These are phyloP conservation scores for Buxus sempervirens DNA, from an alignment of 164 flowering plant genomes.

Conservation along the genomic window DNA sequence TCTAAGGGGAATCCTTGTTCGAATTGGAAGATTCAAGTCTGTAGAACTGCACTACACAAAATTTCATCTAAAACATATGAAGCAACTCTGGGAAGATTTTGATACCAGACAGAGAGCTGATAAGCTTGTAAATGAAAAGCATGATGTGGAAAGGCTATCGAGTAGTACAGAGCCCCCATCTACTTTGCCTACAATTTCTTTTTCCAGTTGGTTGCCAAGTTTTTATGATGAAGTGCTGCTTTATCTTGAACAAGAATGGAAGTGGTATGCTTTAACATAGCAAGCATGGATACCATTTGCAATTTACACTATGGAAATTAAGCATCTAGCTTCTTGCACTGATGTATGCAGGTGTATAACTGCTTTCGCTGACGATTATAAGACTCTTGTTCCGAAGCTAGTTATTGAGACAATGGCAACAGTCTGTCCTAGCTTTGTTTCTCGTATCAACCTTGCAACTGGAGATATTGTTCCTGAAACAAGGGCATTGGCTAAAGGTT, in stretches of 20 bases:
- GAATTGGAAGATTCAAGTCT: slow-evolving; percentile 93
- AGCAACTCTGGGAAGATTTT: slow-evolving; percentile 88
- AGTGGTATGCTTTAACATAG: slow-evolving; percentile 56
- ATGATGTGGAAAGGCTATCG: slow-evolving; percentile 51
- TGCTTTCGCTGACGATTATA: slow-evolving; percentile 95
- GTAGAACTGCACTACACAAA: slow-evolving; percentile 75
- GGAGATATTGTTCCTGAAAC: slow-evolving; percentile 94
- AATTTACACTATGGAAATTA: background rate
- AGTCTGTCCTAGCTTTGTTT: slow-evolving; percentile 65
- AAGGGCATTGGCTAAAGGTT: slow-evolving; percentile 85
- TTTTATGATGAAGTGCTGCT: slow-evolving; percentile 93
- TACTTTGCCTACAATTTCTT: slow-evolving; percentile 35
- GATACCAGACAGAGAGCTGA: slow-evolving; percentile 52
- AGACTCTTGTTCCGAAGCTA: slow-evolving; percentile 77
- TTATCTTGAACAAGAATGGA: slow-evolving; percentile 99
- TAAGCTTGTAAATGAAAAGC: slow-evolving; percentile 52
- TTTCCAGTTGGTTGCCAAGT: slow-evolving; percentile 86
- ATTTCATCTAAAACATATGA: slow-evolving; percentile 80
- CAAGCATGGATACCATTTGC: background rate
- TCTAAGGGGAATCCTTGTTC: slow-evolving; percentile 75
- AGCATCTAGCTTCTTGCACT: slow-evolving; percentile 1
- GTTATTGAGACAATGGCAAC: slow-evolving; percentile 70
- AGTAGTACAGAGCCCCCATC: slow-evolving; percentile 40
- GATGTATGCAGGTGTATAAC: slow-evolving; percentile 71
- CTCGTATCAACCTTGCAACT: slow-evolving; percentile 85